phyloP scores from a whole-genome alignment of 1,139 yeast species.

The Geotrichum phurueaensis region DNA sequence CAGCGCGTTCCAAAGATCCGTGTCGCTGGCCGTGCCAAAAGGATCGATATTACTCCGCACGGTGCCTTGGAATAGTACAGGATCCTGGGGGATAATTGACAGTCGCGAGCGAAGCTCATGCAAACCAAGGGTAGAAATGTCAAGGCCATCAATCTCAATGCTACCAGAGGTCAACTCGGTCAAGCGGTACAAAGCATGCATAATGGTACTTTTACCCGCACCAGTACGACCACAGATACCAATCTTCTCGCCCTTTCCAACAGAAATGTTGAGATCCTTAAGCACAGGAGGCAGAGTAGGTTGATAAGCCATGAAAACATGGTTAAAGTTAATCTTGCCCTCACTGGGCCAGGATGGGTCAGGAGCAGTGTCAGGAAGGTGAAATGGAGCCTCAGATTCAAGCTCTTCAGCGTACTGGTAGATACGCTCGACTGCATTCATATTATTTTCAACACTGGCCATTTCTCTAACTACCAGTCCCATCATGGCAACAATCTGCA shows the following conservation, averaged over 20 bases:
- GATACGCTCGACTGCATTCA: conserved; percentile 83
- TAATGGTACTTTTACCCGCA: conserved; percentile 69
- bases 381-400: conserved; percentile 54
- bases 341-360: conserved; percentile 62
- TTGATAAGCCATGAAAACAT: conserved; percentile 64
- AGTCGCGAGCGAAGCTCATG: conserved; percentile 53
- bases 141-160: conserved; percentile 54
- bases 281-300: conserved; percentile 70
- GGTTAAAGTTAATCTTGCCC: conserved; percentile 57
- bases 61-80: conserved; percentile 63
- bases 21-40: conserved; percentile 48
- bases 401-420: conserved; percentile 63
- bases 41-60: conserved; percentile 66
- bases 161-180: conserved; percentile 50
- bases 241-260: conserved; percentile 53
- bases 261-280: conserved; percentile 44
- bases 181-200: conserved; percentile 59
- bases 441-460: conserved; percentile 72
- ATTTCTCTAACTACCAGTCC: conserved; percentile 40
- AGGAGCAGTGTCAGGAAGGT: conserved; percentile 45
- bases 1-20: conserved; percentile 51
- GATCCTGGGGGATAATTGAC: conserved; percentile 76
- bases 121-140: conserved; percentile 52
- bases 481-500: conserved; percentile 28
- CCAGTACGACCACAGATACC: conserved; percentile 81